These are phyloP conservation scores for Rugonectria rugulosa DNA, from an alignment of 2,329 filamentous ascomycete species.

Conservation along the genomic window DNA sequence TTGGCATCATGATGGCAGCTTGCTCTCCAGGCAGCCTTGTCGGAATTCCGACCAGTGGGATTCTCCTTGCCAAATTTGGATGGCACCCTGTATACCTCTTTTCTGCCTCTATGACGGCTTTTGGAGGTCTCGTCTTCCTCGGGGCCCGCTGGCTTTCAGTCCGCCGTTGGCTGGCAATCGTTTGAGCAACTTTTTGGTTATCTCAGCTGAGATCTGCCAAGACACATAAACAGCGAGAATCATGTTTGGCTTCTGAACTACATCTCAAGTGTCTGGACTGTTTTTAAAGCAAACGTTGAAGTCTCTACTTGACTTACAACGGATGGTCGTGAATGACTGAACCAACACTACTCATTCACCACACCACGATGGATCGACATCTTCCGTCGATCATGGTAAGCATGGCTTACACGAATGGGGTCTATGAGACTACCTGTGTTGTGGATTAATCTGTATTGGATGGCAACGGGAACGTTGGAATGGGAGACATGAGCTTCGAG, in stretches of 20 bases:
- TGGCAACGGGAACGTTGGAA: too few relatives aligned
- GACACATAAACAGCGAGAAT: not conserved
- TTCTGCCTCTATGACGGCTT: not conserved
- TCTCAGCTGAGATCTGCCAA: too few relatives aligned
- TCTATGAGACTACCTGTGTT: too few relatives aligned
- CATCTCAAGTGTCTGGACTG: not conserved
- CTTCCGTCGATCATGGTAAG: too few relatives aligned
- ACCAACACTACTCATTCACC: too few relatives aligned
- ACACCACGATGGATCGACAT: too few relatives aligned
- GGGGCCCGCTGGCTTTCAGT: not conserved
- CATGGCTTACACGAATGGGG: too few relatives aligned
- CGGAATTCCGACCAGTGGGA: slow-evolving; percentile 34
- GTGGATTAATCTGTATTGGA: too few relatives aligned
- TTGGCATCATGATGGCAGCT: slow-evolving; percentile 44
- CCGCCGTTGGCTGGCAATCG: not conserved
- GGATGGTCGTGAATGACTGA: too few relatives aligned
- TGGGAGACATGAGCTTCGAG: too few relatives aligned
- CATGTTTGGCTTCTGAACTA: not conserved
- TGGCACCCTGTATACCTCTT: slow-evolving; percentile 5
- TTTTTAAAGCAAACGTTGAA: not conserved
- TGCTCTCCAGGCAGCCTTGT: slow-evolving; percentile 37
- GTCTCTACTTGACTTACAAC: not conserved
- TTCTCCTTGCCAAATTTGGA: not conserved
- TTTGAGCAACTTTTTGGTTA: not conserved
- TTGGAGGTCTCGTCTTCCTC: not conserved